Evolutionary conservation across 106 monocot species (phyloP).

Genomic region (Gastrodia elata): DNA sequence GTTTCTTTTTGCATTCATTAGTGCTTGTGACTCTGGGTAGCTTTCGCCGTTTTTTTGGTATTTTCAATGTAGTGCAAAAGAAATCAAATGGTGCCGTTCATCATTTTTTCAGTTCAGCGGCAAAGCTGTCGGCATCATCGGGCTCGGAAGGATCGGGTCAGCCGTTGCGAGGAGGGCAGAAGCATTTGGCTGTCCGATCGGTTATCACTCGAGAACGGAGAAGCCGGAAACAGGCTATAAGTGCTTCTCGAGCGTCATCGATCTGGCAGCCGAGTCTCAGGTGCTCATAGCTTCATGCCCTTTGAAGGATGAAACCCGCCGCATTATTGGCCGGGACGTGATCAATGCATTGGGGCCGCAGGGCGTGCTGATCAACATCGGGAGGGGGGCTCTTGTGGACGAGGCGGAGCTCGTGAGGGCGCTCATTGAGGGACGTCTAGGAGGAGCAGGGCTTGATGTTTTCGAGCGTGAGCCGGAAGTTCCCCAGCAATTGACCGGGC

Average conservation of each 20-base stretch:
- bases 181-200: constrained; percentile 39
- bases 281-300: constrained; percentile 49
- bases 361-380: constrained; percentile 56
- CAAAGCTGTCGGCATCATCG: constrained; percentile 36
- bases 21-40: too few species aligned
- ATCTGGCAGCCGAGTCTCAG: constrained; percentile 30
- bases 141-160: constrained; percentile 39
- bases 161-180: constrained; percentile 43
- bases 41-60: too few species aligned
- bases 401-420: constrained; percentile 44
- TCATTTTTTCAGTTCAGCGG: constrained; percentile 27
- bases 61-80: too few species aligned
- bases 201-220: constrained; percentile 35
- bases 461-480: constrained; percentile 44
- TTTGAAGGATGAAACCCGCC: constrained; percentile 33
- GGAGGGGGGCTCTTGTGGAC: constrained; percentile 44
- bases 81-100: too few species aligned
- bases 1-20: too few species aligned
- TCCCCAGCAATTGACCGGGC: constrained; percentile 23
- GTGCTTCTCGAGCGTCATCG: constrained; percentile 23
- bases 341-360: constrained; percentile 38
- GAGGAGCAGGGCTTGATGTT: constrained; percentile 56
- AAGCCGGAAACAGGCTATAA: constrained; percentile 29
- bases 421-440: constrained; percentile 36
- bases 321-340: constrained; percentile 50